These are phyloP conservation scores for Wickerhamomyces rabaulensis DNA, from an alignment of 805 yeast genomes.

Conservation along the genomic window DNA sequence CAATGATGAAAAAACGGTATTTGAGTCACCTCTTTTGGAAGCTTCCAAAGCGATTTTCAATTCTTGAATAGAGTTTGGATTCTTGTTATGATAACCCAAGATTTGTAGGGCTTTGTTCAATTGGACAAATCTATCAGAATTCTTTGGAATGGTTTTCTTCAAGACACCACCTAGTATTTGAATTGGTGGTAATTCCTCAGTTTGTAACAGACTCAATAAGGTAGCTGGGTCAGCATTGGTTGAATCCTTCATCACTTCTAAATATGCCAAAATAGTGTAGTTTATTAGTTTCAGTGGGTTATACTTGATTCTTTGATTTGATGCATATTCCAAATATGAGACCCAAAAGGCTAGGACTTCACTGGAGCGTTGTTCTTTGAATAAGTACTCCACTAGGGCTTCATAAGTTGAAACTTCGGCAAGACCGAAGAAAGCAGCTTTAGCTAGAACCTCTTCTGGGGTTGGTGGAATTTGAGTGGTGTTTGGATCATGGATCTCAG, in stretches of 20 bases:
- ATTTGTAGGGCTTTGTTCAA: slow-evolving; percentile 6
- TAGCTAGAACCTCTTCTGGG: slow-evolving; percentile 18
- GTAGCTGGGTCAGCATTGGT: slow-evolving; percentile 7
- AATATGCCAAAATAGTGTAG: slow-evolving; percentile 13
- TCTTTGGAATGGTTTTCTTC: slow-evolving; percentile 1
- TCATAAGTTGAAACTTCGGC: slow-evolving; percentile 10
- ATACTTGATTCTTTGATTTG: slow-evolving; percentile 1
- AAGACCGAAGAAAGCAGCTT: slow-evolving; percentile 13
- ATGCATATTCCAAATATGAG: slow-evolving; percentile 16
- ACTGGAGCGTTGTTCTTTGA: slow-evolving; percentile 9
- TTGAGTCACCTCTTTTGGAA: slow-evolving; percentile 11
- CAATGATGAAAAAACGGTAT: slow-evolving; percentile 13
- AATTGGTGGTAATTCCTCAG: slow-evolving; percentile 6
- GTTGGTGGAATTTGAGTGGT: slow-evolving; percentile 13
- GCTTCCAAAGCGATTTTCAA: slow-evolving; percentile 15
- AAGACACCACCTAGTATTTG: background rate
- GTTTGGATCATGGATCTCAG: slow-evolving; percentile 13
- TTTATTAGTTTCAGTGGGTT: background rate
- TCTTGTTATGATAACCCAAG: slow-evolving; percentile 9
- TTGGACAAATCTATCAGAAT: slow-evolving; percentile 4
- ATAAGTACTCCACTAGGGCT: slow-evolving; percentile 8
- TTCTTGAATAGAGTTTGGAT: slow-evolving; percentile 18
- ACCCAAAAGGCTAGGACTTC: slow-evolving; percentile 21
- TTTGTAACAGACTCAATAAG: slow-evolving; percentile 13
- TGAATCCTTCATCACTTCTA: slow-evolving; percentile 8